Base-by-base conservation (phyloP, 495 filamentous ascomycete genomes). In the Xylaria sp. region DNA sequence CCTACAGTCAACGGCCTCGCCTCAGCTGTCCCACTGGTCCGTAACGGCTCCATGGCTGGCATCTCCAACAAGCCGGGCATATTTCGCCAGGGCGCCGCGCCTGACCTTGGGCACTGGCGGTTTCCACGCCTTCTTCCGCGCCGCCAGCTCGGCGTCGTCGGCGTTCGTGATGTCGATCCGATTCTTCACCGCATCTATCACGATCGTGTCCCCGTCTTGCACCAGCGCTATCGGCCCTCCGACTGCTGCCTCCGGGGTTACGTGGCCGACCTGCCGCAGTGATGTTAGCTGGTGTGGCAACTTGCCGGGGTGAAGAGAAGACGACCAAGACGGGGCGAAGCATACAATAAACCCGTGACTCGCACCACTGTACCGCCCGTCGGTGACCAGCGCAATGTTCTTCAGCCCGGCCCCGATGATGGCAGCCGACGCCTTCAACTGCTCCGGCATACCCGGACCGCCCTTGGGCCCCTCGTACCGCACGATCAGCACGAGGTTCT, bases 401-500 rank as follows among this genome's bases (percentile, higher is more conserved):
- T 82, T 92, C 58, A 99, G 82, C 29, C 91, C 92, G 11, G 96
- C 96, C 31, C 96, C 96, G 93, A 97, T 97, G 40, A 99, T 90
- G 8, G 93, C 93, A 1, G 94, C 95, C 72, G 88, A 92, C 11
- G 96, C 92, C 77, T 92, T 94, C 41, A 97, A 87, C 83, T 97
- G 94, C 81, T 99, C 96, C n/a, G 96, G 96, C 96, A 99, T 99
- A 19, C 96, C 96, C 8, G 96, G 96, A 0, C 95, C 96, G 76
- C 96, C 96, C 78, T 93, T 94, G 7, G 96, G 96, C 0, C 96
- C 96, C 79, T 99, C 96, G 77, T 97, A 98, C 43, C 96, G 91
- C 44, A 99, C 95, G 24, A 98, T 89, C 50, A 97, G 83, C 14
- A 98, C 96, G n/a, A 97, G 86, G 75, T 97, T 97, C 53, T 81